Base-by-base conservation (phyloP, 805 yeast genomes). In the Saccharomycopsis lassenensis region DNA sequence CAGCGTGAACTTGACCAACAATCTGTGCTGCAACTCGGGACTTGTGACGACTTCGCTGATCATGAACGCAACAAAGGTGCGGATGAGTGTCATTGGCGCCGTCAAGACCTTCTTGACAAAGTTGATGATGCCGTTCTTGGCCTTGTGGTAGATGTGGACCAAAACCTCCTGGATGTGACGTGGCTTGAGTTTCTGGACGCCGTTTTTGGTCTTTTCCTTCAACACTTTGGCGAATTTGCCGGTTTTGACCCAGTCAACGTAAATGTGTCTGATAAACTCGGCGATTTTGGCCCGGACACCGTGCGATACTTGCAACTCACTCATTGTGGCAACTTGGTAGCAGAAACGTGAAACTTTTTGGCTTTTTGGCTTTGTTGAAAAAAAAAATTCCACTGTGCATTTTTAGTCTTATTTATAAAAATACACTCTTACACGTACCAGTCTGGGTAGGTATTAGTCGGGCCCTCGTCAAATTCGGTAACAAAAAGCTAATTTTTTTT, bases 101-200 rank as follows among this genome's bases (percentile, higher is more conserved):
- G 35, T 39, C 29, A 42, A 36, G 4, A 42, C 7, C 15, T 39
- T 42, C 36, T 42, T 42, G 7, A 35, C 43, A 25, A 39, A 42
- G 3, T 16, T 28, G 24, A 42, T 29, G 26, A 42, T 39, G 2
- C 40, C 37, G 22, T 32, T 32, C 34, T 42, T 42, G 4, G 43
- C 37, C 15, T 39, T 42, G 11, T 20, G 31, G 18, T 24, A 42
- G 21, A 42, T 36, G 14, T 39, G 35, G 8, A 20, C 24, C 12
- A 42, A 23, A 3, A 42, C 46, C n/a, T 42, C 46, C 21, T 36
- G 31, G n/a, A 42, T 35, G 24, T 42, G 46, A 4, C 32, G 19
- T 4, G 45, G 45, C 24, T 42, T 35, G 8, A 42, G 24, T 21
- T 35, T 39, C n/a, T 27, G 17, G 12, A 23, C 27, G n/a, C 39